Conservation (phyloP, 2,329 filamentous ascomycete species). For the Ceratocystis papillata region DNA sequence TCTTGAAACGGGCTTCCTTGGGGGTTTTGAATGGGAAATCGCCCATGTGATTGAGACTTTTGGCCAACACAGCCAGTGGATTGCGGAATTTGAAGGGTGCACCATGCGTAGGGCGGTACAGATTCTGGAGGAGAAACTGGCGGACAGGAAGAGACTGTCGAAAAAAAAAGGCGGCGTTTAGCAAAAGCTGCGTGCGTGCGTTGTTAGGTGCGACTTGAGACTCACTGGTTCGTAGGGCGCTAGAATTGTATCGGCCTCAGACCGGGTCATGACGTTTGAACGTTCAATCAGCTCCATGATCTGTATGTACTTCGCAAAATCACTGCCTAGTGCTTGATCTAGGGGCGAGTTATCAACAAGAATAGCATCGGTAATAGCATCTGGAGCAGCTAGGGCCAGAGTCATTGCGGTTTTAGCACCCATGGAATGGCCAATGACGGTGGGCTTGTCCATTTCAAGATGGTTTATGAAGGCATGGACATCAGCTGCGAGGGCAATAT, state of each 20-base stretch:
- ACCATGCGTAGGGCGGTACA: conserved; percentile 46
- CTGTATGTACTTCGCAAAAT: conserved; percentile 69
- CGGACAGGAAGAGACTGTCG: conserved; percentile 58
- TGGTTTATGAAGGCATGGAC: conserved; percentile 65
- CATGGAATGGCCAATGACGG: conserved; percentile 92
- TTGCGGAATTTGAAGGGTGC: conserved; percentile 63
- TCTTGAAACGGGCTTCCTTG: conserved; percentile 55
- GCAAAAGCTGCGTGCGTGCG: neutral
- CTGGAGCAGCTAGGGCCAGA: conserved; percentile 60
- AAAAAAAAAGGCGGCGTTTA: neutral
- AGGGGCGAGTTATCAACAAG: conserved; percentile 88
- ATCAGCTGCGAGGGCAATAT: conserved; percentile 70
- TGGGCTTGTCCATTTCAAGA: conserved; percentile 58
- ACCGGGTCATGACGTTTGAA: conserved; percentile 54
- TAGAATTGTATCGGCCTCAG: conserved; percentile 72
- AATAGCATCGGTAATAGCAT: conserved; percentile 58
- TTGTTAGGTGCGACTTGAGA: conserved; percentile 3
- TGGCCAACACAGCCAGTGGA: conserved; percentile 59
- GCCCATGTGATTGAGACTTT: conserved; percentile 61
- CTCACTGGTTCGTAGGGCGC: conserved; percentile 57
- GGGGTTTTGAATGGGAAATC: conserved; percentile 81
- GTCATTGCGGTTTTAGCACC: conserved; percentile 91
- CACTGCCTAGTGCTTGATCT: conserved; percentile 60
- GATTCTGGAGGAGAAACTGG: conserved; percentile 84
- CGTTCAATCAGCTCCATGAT: conserved; percentile 76